Evolutionary conservation across 352 stramenopile genomes (phyloP), one percentile per base, ranked within the genome.

Genomic region (Pythium angustatum): DNA sequence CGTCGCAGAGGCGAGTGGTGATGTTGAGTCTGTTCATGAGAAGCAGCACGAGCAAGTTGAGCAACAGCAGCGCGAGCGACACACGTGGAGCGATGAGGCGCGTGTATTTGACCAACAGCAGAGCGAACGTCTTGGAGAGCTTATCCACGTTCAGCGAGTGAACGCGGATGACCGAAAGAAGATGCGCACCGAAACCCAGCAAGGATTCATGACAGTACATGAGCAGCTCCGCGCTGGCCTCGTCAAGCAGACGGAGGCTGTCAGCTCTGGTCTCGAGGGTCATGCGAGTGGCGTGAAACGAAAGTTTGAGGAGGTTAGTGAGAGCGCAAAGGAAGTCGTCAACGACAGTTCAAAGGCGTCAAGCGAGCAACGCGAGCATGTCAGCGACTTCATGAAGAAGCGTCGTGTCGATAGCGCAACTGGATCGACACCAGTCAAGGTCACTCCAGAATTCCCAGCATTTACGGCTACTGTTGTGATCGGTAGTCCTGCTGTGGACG

Each of bases 331-430:
- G n/a, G 49, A 30, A 12, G 51, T 70, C 8, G 14, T 70, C 3
- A 22, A 17, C 4, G 62, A 70, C 0, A 70, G 68, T 38, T 33
- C 36, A 1, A 51, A 41, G 3, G 22, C 41, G 5, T 48, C 62
- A 22, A 41, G 11, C 7, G 28, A 67, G 4, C 61, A 67, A 31
- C 56, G 47, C 12, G 45, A 66, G 22, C 44, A 68, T 22, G 26
- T 74, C 36, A 24, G 33, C 19, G 28, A 24, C 8, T 74, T 53
- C 45, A 64, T 74, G 12, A 74, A 74, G 45, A 70, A 68, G 52
- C 61, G 68, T 14, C 43, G 52, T 8, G 33, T 68, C 1, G 68
- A 74, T 36, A 24, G 48, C 22, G 24, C 62, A 1, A 70, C 62
- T 17, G 68, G 68, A 27, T 19, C 56, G 24, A 74, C 68, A 2